Evolutionary conservation across 305 asterid species (phyloP).

Genomic region (Striga hermonthica): DNA sequence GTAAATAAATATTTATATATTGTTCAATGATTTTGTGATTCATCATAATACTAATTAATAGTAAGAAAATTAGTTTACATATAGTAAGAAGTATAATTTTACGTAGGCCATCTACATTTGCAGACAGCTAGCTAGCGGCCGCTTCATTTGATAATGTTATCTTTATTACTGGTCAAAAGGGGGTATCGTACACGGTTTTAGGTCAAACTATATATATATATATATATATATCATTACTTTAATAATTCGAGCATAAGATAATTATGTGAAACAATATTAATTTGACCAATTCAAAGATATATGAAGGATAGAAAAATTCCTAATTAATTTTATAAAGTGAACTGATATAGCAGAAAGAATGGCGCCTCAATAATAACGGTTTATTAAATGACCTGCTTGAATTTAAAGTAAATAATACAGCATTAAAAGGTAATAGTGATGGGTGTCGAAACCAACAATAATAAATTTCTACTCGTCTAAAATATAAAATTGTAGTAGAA

Average conservation of each 20-base stretch:
- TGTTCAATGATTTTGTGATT: no score
- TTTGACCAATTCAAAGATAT: conserved; percentile 4
- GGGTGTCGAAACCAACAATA: no score
- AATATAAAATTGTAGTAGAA: no score
- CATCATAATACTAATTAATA: no score
- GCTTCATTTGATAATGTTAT: neutral
- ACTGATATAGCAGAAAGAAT: neutral
- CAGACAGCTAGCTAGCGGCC: neutral
- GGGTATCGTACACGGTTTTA: conserved; percentile 13
- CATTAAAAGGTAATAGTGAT: no score
- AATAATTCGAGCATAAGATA: neutral
- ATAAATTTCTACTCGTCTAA: no score
- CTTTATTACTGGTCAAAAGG: conserved; percentile 22
- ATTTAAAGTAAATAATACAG: no score
- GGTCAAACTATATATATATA: conserved; percentile 13
- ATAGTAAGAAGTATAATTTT: no score
- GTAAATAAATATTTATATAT: no score
- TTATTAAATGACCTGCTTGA: neutral
- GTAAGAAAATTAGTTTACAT: no score
- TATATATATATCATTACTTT: neutral
- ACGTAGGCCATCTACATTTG: neutral
- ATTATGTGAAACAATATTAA: neutral
- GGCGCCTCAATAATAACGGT: neutral
- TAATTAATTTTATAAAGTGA: no score
- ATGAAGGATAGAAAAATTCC: no score